Evolutionary conservation across 192 early-diverging fungal species (phyloP), one percentile per base, ranked within the genome.

Genomic region (Entrophospora sp.): DNA sequence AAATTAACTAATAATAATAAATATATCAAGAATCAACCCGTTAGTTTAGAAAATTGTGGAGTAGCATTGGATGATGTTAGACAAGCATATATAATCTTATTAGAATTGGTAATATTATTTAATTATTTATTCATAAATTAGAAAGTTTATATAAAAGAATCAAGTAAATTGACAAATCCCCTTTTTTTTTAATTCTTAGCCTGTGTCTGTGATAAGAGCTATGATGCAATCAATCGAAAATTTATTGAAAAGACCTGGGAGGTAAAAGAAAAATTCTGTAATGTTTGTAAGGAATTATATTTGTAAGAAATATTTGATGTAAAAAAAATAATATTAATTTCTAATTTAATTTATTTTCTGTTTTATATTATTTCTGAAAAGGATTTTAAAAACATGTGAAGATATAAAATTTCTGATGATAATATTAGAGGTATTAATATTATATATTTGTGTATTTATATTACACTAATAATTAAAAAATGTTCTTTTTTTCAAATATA

Each of bases 341-440:
- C 25, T 28, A 46, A 24, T 0, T 42, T 16, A 16, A 52, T 46
- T 40, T 35, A 57, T 67, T 30, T 61, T 51, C 58, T 59, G 71
- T 63, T 76, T 72, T 16, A 46, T 78, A 49, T 38, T 34, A 34
- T 44, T 13, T 5, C 22, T 43, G 18, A 35, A 30, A 69, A 77
- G 75, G 20, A 70, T 69, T 38, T 63, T 77, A 64, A 77, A 71
- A 52, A 62, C 69, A 25, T 69, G 72, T 16, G 77, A 78, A 14
- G 91, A 95, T 32, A 84, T 94, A 28, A 81, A 85, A 37, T 94
- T 94, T 56, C 76, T 97, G 42, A 70, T 95, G 59, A 88, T 95
- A 28, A 78, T 97, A 34, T 68, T 96, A 1, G 92, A 96, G 83
- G 88, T 90, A 63, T 31, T 31, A 45, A 27, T 22, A 38, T 51